Conservation (phyloP, 768 basidiomycete genomes). For the Cystobasidium ongulense region DNA sequence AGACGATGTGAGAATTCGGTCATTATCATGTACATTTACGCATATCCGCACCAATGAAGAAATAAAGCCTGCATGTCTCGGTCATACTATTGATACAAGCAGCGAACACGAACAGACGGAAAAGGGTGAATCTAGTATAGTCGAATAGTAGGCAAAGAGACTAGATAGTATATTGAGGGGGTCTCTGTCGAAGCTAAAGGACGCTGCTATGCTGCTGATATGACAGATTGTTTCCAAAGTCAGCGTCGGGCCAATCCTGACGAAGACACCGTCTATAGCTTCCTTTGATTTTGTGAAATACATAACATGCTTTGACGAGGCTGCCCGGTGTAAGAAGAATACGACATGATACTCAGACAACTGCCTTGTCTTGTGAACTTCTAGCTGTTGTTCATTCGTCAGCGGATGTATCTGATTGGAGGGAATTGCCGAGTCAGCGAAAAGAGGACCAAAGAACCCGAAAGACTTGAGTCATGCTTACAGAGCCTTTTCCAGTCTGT, state of each 20-base stretch:
- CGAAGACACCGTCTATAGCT: too few relatives aligned
- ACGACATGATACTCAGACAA: too few relatives aligned
- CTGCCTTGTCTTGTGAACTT: too few relatives aligned
- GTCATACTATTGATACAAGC: background rate
- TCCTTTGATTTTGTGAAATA: background rate
- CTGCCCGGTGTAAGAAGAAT: background rate
- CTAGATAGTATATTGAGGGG: background rate
- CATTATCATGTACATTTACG: too few relatives aligned
- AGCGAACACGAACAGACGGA: background rate
- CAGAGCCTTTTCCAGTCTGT: slow-evolving; percentile 15
- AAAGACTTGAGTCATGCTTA: background rate
- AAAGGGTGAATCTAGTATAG: background rate
- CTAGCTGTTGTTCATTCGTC: background rate
- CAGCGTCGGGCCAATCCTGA: too few relatives aligned
- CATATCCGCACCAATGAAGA: too few relatives aligned
- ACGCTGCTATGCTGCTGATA: background rate
- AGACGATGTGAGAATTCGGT: too few relatives aligned
- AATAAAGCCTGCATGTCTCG: background rate
- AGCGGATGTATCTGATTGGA: background rate
- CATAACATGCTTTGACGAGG: background rate
- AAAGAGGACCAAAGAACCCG: background rate
- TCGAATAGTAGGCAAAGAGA: background rate
- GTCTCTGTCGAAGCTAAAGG: background rate
- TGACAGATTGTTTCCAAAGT: background rate
- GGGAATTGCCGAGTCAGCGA: slow-evolving; percentile 30